A percentile compares a stretch with the other conserved stretches of the same genome.
Evolutionary conservation across 306 rosid genomes (phyloP).

Genomic region (Casuarina glauca): DNA sequence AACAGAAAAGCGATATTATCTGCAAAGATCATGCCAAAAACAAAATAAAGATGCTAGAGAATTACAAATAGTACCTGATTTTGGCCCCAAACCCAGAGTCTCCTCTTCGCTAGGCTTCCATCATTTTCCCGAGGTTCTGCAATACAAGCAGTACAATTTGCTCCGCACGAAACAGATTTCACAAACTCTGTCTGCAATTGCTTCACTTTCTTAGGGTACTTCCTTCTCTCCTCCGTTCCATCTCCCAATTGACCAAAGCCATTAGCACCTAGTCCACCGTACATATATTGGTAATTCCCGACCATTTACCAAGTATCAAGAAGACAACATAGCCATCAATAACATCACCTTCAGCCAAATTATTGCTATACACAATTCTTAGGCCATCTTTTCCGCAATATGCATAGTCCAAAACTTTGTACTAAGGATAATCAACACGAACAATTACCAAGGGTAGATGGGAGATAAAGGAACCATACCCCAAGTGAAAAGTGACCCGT

Average conservation of each 20-base stretch:
- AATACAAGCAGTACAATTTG: conserved; percentile 91
- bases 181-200: conserved; percentile 72
- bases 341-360: background rate
- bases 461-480: conserved; percentile 42
- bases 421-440: background rate
- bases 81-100: conserved; percentile 99
- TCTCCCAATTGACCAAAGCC: conserved; percentile 95
- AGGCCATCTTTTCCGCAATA: background rate
- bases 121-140: conserved; percentile 79
- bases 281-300: conserved; percentile 15
- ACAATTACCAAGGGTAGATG: background rate
- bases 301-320: conserved; percentile 16
- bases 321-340: conserved; percentile 7
- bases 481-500: conserved; percentile 89
- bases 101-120: conserved; percentile 57
- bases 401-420: background rate
- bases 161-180: conserved; percentile 86
- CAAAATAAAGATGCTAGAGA: conserved; percentile 10
- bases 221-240: conserved; percentile 82
- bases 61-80: conserved; percentile 61
- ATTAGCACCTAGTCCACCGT: conserved; percentile 60
- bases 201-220: conserved; percentile 70
- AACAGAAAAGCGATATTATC: conserved; percentile 8
- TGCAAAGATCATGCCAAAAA: background rate
- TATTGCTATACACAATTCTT: background rate